phyloP scores from a whole-genome alignment of 176 grass and related monocot genomes.

The Poa annua region DNA sequence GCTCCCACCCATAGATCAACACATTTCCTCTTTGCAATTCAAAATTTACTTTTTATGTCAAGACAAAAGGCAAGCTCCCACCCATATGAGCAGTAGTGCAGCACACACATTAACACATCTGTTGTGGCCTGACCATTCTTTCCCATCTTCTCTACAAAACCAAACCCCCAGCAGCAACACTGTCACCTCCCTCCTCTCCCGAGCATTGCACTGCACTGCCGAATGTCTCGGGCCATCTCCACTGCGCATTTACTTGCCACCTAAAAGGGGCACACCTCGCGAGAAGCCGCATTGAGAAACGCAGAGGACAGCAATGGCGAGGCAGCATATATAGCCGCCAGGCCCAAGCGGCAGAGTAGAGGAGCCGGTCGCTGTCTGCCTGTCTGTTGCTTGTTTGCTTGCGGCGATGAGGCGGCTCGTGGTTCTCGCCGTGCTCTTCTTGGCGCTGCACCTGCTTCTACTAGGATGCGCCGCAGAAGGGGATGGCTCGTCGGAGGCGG shows the following conservation, averaged over 20 bases:
- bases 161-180: background rate
- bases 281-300: background rate
- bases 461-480: constrained; percentile 10
- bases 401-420: background rate
- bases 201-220: background rate
- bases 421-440: background rate
- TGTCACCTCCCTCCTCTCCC: background rate
- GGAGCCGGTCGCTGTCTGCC: background rate
- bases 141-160: background rate
- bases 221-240: constrained; percentile 49
- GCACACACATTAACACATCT: too few species aligned
- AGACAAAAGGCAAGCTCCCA: background rate
- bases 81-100: background rate
- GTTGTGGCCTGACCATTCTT: background rate
- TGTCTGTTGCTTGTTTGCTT: background rate
- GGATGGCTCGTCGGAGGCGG: background rate
- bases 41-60: background rate
- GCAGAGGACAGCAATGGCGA: background rate
- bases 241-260: constrained; percentile 46
- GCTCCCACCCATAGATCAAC: background rate
- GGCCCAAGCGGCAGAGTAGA: background rate
- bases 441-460: background rate
- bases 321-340: background rate
- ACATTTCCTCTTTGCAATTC: background rate
- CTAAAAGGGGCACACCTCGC: constrained; percentile 41